These are phyloP conservation scores for Salicornia ramosissima DNA, from an alignment of 148 eudicot species.

Conservation along the genomic window DNA sequence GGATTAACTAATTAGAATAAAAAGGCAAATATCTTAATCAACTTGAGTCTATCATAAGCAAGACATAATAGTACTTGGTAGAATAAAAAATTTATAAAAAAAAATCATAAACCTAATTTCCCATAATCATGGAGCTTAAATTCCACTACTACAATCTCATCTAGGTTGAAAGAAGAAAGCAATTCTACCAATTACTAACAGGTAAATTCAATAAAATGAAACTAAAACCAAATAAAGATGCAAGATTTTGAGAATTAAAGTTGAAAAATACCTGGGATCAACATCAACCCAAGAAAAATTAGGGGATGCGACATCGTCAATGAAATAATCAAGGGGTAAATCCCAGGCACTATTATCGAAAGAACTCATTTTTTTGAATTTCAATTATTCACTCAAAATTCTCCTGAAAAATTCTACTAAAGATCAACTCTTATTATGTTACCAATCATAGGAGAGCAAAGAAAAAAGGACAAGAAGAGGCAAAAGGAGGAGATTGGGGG, in stretches of 20 bases:
- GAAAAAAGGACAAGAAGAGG: not conserved
- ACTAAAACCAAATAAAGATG: not conserved
- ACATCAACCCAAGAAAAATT: conserved; percentile 46
- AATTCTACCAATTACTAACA: too few species aligned
- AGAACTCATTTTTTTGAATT: conserved; percentile 33
- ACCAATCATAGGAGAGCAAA: not conserved
- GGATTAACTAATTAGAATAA: too few species aligned
- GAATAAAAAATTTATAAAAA: not conserved
- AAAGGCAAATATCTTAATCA: too few species aligned
- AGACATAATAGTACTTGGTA: too few species aligned
- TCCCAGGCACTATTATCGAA: conserved; percentile 52
- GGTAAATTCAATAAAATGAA: not conserved
- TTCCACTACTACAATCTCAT: not conserved
- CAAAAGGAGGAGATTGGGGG: not conserved
- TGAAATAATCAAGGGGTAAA: conserved; percentile 42
- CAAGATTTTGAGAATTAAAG: not conserved
- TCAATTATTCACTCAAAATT: not conserved
- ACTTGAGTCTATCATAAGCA: too few species aligned
- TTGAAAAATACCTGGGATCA: conserved; percentile 35
- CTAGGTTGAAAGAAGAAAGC: not conserved
- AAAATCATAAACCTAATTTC: not conserved
- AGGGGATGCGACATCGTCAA: conserved; percentile 45
- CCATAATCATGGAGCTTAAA: not conserved
- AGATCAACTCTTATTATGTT: not conserved
- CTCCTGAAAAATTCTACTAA: not conserved